Base-by-base conservation (phyloP, 2,329 filamentous ascomycete species). In the Pseudogymnoascus sp. region DNA sequence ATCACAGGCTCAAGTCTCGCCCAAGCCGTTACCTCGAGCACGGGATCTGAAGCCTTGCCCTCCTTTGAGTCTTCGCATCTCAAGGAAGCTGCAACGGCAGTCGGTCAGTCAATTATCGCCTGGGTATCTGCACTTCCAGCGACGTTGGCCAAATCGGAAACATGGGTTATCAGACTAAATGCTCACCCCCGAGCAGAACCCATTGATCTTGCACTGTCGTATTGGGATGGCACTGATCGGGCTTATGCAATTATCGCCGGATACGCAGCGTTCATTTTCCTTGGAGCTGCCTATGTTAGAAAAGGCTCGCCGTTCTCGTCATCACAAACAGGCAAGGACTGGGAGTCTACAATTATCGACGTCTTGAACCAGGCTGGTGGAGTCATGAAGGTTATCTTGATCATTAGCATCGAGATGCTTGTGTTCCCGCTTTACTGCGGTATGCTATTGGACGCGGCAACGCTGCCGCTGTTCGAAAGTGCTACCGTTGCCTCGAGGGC, bases 351-450 rank as follows among this genome's bases (percentile, higher is more conserved):
- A 6, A 74, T 97, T 41, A 87, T 93, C 24, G 93, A 97, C 65
- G 81, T 87, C 1, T 80, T 99, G 21, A 87, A 92, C 65, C 95
- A 99, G 79, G 94, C 94, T 57, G 95, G 94, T 41, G 94, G 95
- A 11, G 93, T 99, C 8, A 86, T 97, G 80, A 99, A 99, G 74
- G 94, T 99, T 21, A 96, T 99, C 59, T 78, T 97, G 64, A 97
- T 99, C 69, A 99, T 99, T 66, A 94, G 92, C 66, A 99, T 99
- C 68, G 94, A 99, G 76, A 99, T 99, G 94, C 86, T 99, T 36
- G 86, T 92, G 5, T 99, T 99, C 71, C 94, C 94, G 0, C 80
- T 99, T 1, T 99, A 99, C 73, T 99, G 94, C 70, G 94, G 94
- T 4, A 80, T 96, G 36, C 82, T 99, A 1, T 84, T 99, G 35